Base-by-base conservation (phyloP, 2,329 filamentous ascomycete genomes). In the Coleophoma cylindrospora region DNA sequence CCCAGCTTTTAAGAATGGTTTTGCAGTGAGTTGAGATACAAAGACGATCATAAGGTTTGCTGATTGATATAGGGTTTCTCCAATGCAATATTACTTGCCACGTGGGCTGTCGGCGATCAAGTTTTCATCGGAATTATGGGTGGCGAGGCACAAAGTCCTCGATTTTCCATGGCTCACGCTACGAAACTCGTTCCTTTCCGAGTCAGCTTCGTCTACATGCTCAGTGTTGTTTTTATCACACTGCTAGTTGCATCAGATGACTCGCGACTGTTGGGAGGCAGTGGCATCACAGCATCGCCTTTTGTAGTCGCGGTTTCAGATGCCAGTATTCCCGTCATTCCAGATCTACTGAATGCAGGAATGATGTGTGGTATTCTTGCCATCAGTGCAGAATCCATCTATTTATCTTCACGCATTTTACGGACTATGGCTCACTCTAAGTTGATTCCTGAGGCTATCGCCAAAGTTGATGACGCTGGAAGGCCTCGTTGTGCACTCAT, bases 1-100 rank as follows among this genome's bases (percentile, higher is more conserved):
- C 57, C 60, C 62, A 3, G 47, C 61, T 2, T 69, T 70, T 44
- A 59, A 63, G 11, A 69, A 69, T 46, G 66, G 67, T 3, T 70
- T 68, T 43, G 52, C 36, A 6, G 36, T 38, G 11, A 17, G 4
- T 38, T 38, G 13, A 38, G 36, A 38, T 5, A 14, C 36, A 4
- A 14, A 4, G 10, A 38, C 4, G 15, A 4, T 6, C 36, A 38
- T 38, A 10, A 38, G 10, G 4, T 17, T 38, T 38, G 13, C 36
- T 38, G 15, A 38, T 38, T 17, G 15, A 10, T 14, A 38, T 38
- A 65, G 59, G 66, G 65, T 0, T 67, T 68, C 34, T 56, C 52
- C 3, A 65, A 62, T 21, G 58, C 57, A 17, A 46, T 48, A 2
- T 32, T 57, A 17, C 46, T 54, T 11, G 52, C 44, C 4, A 56